Evolutionary conservation across 2,329 filamentous ascomycete species (phyloP), one percentile per base, ranked within the genome.

Genomic region (Paraconiothyrium brasiliense): DNA sequence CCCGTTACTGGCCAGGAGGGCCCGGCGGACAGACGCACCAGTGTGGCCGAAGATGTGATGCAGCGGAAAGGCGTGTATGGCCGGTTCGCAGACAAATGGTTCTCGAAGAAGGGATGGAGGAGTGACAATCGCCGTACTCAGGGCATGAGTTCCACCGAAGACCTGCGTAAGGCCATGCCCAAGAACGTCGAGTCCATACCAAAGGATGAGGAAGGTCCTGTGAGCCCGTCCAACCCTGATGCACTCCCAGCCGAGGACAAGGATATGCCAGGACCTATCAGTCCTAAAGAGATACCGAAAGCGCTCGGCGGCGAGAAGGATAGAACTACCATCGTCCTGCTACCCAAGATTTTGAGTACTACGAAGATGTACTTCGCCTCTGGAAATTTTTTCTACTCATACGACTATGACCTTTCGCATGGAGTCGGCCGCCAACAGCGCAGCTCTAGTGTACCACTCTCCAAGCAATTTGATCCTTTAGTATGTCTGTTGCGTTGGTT

Each of bases 341-440:
- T 97, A 11, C 94, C 94, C 1, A 97, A 97, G 73, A 84, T 98
- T 43, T 79, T 99, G 46, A 87, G 91, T 44, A 96, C 92, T 35
- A 90, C 93, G 1, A 92, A 92, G 72, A 87, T 98, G 58, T 87
- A 97, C 62, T 94, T 97, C 73, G 89, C 91, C 1, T 86, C 89
- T 0, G 86, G 86, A 65, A 97, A 92, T 76, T 98, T 97, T 78
- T 98, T 91, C 82, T 99, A 94, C 77, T 94, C 94, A 0, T 97
- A 99, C 76, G 95, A 99, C 67, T 86, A 94, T 75, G 94, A 99
- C 75, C 87, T 99, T 54, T 98, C 95, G 0, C 87, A 90, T 59
- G 89, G 86, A 58, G 76, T 86, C 63, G 76, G 78, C 56, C 75
- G 77, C 41, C 78, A 82, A 69, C 76, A 76, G 8, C 70, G 74